These are phyloP conservation scores for Litchi chinensis DNA, from an alignment of 345 rosid genomes.

Conservation along the genomic window DNA sequence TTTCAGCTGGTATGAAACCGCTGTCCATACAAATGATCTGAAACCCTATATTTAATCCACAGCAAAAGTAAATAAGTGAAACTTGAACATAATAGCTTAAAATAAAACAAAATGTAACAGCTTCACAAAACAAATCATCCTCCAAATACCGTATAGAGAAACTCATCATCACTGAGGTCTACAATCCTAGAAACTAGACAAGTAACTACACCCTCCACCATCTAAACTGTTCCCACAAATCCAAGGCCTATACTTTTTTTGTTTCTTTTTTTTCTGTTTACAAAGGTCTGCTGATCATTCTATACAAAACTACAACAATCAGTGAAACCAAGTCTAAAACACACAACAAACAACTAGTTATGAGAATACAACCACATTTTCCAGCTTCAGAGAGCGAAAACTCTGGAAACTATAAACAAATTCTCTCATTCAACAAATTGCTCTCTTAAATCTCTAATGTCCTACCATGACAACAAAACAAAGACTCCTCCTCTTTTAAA, in stretches of 20 bases:
- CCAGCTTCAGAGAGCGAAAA: not conserved
- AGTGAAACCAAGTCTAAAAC: not conserved
- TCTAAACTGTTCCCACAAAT: not conserved
- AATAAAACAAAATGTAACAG: not conserved
- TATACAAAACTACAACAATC: not conserved
- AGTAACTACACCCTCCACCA: not conserved
- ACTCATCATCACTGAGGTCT: not conserved
- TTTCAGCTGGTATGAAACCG: slow-evolving; percentile 93
- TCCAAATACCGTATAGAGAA: not conserved
- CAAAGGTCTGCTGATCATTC: not conserved
- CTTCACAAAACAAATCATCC: not conserved
- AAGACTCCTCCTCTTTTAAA: not conserved
- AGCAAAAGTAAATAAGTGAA: not conserved
- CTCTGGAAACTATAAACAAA: not conserved
- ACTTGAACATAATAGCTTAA: not conserved
- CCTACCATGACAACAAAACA: not conserved
- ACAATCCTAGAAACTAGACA: not conserved
- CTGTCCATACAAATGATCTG: slow-evolving; percentile 97
- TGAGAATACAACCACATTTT: not conserved
- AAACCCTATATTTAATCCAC: slow-evolving; percentile 66
- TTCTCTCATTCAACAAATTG: not conserved
- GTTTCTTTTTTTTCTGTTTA: not conserved
- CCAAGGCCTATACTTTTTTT: not conserved
- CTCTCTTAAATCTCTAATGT: not conserved
- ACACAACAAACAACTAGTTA: not conserved